These are phyloP conservation scores for Saccharomycopsis microspora DNA, from an alignment of 805 yeast species.

Conservation along the genomic window DNA sequence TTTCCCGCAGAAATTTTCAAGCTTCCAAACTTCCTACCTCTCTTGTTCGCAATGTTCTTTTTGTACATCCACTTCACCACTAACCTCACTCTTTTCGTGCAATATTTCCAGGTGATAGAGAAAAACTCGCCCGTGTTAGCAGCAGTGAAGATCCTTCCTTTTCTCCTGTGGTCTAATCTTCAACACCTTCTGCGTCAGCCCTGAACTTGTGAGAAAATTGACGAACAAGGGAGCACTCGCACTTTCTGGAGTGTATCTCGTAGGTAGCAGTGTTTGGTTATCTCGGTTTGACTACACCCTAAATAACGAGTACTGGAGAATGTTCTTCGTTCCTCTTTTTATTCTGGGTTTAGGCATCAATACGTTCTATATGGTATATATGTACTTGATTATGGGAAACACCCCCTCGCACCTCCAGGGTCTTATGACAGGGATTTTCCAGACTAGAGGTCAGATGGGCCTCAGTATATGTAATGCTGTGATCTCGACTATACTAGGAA, in stretches of 20 bases:
- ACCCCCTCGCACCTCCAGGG: conserved; percentile 31
- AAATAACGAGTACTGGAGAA: conserved; percentile 7
- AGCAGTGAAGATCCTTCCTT: conserved; percentile 27
- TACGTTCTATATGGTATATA: conserved; percentile 25
- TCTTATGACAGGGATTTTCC: conserved; percentile 27
- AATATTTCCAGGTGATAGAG: conserved; percentile 22
- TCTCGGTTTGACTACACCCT: conserved; percentile 3
- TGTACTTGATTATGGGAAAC: conserved; percentile 22
- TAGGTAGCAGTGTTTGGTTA: neutral
- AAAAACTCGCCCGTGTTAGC: conserved; percentile 24
- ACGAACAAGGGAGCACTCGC: neutral
- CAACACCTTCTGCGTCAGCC: conserved; percentile 7
- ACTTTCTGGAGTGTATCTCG: neutral
- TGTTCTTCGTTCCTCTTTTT: conserved; percentile 14
- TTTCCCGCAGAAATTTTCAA: conserved; percentile 22
- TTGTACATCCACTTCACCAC: conserved; percentile 19
- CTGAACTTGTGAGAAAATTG: neutral
- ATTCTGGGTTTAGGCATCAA: conserved; percentile 22
- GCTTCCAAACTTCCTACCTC: conserved; percentile 20
- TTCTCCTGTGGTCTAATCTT: conserved; percentile 12
- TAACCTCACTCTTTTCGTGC: conserved; percentile 18
- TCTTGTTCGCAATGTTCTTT: conserved; percentile 18
- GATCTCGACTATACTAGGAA: conserved; percentile 21
- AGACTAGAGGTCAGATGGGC: conserved; percentile 27
- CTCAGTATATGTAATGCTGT: conserved; percentile 22